Conservation (phyloP, 1,284 basidiomycete species). For the Sutorius eximius region DNA sequence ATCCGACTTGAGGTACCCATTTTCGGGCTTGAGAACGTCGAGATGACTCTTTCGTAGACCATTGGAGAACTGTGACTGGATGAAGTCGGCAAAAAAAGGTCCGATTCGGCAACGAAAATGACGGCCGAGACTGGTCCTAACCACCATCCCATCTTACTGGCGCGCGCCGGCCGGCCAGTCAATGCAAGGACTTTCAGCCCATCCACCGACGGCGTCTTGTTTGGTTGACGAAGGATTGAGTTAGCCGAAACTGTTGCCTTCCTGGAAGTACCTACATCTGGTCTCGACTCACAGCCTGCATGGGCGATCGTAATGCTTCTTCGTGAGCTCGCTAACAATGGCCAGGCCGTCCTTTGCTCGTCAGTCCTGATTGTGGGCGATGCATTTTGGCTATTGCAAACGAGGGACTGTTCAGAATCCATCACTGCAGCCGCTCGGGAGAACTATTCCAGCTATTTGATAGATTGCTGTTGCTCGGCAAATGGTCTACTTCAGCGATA, state of each 20-base stretch:
- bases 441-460: no score
- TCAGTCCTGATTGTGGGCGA: conserved; percentile 44
- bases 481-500: conserved; percentile 69
- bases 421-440: no score
- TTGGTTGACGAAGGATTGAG: not conserved
- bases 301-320: conserved; percentile 83
- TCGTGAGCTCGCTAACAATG: conserved; percentile 74
- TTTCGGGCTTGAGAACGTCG: no score
- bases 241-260: conserved; percentile 72
- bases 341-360: conserved; percentile 71
- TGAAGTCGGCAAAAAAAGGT: no score
- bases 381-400: not conserved
- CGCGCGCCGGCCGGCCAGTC: no score
- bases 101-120: no score
- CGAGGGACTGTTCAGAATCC: no score
- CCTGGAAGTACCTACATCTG: conserved; percentile 81
- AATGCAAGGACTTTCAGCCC: conserved; percentile 38
- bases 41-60: no score
- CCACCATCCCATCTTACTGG: no score
- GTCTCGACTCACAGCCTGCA: conserved; percentile 87
- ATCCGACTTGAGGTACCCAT: conserved; percentile 46
- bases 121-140: no score
- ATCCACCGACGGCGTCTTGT: not conserved
- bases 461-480: no score
- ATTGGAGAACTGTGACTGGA: no score